Conservation (phyloP, 768 basidiomycete genomes). For the Pleurotus ostreatus region DNA sequence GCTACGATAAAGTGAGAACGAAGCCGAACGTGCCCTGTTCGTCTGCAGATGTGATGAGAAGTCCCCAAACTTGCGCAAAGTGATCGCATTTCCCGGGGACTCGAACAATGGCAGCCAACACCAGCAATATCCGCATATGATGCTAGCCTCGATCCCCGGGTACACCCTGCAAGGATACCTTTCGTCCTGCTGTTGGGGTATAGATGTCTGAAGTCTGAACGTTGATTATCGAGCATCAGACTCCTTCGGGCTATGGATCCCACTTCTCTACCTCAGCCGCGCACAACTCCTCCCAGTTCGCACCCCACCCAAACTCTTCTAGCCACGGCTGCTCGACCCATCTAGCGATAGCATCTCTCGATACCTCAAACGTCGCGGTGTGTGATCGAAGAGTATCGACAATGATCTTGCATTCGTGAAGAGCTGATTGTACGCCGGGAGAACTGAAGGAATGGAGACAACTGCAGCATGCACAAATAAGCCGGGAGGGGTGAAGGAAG, state of each 20-base stretch:
- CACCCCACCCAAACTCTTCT: constrained; percentile 63
- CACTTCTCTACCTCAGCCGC: constrained; percentile 49
- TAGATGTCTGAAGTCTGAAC: too few relatives aligned
- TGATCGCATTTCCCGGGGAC: constrained; percentile 21
- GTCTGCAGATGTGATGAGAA: background rate
- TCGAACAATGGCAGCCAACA: constrained; percentile 17
- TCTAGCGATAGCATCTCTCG: constrained; percentile 42
- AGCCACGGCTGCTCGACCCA: constrained; percentile 73
- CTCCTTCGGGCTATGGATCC: constrained; percentile 22
- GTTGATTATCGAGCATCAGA: background rate
- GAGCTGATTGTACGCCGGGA: constrained; percentile 64
- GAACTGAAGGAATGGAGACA: constrained; percentile 47
- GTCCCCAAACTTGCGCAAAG: constrained; percentile 29
- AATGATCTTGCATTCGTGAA: constrained; percentile 51
- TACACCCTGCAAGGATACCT: too few relatives aligned
- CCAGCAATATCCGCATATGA: background rate
- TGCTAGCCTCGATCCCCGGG: too few relatives aligned
- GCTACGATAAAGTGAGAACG: background rate
- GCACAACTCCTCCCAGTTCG: constrained; percentile 34
- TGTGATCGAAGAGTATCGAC: constrained; percentile 59
- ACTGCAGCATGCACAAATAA: constrained; percentile 30
- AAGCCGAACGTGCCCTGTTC: too few relatives aligned
- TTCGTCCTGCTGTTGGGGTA: too few relatives aligned
- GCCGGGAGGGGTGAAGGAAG: background rate
- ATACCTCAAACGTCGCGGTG: constrained; percentile 64